Percentiles rank a stretch among this genome's conserved stretches.
Evolutionary conservation across 2,329 filamentous ascomycete genomes (phyloP).

Genomic region (Raffaelea deltoideospora): DNA sequence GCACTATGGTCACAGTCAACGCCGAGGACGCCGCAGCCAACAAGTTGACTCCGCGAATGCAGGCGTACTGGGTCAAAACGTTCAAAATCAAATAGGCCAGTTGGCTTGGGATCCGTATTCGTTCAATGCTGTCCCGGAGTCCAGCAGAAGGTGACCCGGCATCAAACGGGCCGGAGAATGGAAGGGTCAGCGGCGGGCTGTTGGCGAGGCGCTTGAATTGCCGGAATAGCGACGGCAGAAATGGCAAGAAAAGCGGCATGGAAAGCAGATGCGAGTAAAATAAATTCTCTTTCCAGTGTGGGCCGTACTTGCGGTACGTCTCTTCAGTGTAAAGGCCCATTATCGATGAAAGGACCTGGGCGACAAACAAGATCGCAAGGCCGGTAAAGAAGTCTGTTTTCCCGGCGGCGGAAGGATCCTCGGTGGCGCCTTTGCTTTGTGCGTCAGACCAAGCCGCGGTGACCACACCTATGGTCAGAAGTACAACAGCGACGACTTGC

Average conservation of each 20-base stretch:
- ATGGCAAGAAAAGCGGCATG: slow-evolving; percentile 60
- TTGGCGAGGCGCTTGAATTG: slow-evolving; percentile 49
- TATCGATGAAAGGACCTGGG: slow-evolving; percentile 78
- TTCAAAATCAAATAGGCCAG: slow-evolving; percentile 58
- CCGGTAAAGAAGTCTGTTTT: slow-evolving; percentile 44
- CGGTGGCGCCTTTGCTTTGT: slow-evolving; percentile 52
- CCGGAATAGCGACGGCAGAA: slow-evolving; percentile 46
- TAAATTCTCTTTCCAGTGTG: slow-evolving; percentile 87
- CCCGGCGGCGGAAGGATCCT: slow-evolving; percentile 13
- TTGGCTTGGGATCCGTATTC: slow-evolving; percentile 46
- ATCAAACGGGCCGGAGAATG: slow-evolving; percentile 15
- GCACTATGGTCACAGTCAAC: slow-evolving; percentile 86
- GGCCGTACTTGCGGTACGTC: slow-evolving; percentile 72
- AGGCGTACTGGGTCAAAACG: slow-evolving; percentile 82
- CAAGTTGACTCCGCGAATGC: slow-evolving; percentile 92
- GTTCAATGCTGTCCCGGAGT: slow-evolving; percentile 22
- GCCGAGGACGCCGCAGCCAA: slow-evolving; percentile 78
- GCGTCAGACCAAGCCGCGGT: slow-evolving; percentile 83
- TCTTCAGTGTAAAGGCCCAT: slow-evolving; percentile 94
- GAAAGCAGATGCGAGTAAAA: slow-evolving; percentile 76
- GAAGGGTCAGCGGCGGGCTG: slow-evolving; percentile 45
- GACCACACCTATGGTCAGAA: slow-evolving; percentile 77
- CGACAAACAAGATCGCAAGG: slow-evolving; percentile 68
- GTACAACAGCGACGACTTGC: slow-evolving; percentile 66
- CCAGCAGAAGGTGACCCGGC: slow-evolving; percentile 18